Evolutionary conservation across 148 eudicot genomes (phyloP), one percentile per base, ranked within the genome.

Genomic region (Chenopodium berlandieri): DNA sequence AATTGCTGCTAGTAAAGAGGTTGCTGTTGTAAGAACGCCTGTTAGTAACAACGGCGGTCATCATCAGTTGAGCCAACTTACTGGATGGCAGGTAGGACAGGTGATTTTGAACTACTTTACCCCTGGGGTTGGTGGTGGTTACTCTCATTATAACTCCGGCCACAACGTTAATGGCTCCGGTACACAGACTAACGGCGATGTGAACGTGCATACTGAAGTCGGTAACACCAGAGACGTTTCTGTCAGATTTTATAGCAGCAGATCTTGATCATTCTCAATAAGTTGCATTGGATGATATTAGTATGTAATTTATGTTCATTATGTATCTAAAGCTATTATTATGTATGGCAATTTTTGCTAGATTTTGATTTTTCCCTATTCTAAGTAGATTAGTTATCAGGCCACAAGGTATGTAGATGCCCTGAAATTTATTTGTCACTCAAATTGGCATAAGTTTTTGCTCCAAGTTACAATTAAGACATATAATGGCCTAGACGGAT

Each of bases 101-200:
- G 46, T 78, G 71, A 73, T 78, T 2, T 23, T 78, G 9, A 78
- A 78, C 71, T 77, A 77, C 34, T 46, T n/a, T 40, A 23, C 31
- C n/a, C 2, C 77, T 16, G 60, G 76, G 3, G n/a, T 5, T 27
- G 62, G 77, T 71, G 75, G 77, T 52, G 40, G 77, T 14, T 73
- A 19, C 54, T 78, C 72, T 40, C 23, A 44, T 30, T 79, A 64
- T 32, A 79, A 54, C 56, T 19, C 81, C 1, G 81, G 81, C 13
- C 75, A 54, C 7, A 78, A 79, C 31, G 40, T 30, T 1, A 79
- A 79, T 52, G 65, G 75, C 17, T 69, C 81, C 4, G 81, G 81
- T 10, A 69, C 65, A 11, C 81, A 79, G 31, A 68, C 23, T 32
- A 79, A 79, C 34, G 67, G 75, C 7, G 65, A 54, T 52, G 64